These are phyloP conservation scores for Circinella minor DNA, from an alignment of 371 early-diverging fungal genomes.

Conservation along the genomic window DNA sequence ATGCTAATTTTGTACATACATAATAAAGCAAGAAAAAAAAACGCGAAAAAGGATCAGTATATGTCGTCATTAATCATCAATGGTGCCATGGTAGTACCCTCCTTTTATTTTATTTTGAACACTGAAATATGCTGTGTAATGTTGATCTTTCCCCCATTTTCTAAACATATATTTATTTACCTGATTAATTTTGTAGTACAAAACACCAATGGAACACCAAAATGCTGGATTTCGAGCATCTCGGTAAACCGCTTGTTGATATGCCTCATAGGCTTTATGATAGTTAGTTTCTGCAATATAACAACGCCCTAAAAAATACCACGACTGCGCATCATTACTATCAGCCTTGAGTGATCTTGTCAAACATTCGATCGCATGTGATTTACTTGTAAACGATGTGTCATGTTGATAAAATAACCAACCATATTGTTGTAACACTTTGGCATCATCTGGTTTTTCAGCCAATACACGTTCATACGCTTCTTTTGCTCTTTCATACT, in stretches of 20 bases:
- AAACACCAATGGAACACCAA: conserved; percentile 98
- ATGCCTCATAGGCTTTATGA: conserved; percentile 96
- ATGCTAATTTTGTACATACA: conserved; percentile 55
- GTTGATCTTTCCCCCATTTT: no score
- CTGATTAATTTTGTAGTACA: conserved; percentile 96
- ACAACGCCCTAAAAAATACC: conserved; percentile 95
- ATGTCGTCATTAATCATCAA: no score
- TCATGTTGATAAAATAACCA: conserved; percentile 92
- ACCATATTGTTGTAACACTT: conserved; percentile 95
- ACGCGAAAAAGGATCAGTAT: no score
- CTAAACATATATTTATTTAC: not conserved
- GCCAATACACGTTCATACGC: conserved; percentile 91
- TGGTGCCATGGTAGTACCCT: no score
- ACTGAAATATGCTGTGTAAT: no score
- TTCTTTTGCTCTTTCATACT: conserved; percentile 84
- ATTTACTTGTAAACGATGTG: conserved; percentile 80
- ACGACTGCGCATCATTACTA: conserved; percentile 89
- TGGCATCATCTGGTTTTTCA: conserved; percentile 93
- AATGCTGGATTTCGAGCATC: conserved; percentile 95
- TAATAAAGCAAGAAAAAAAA: no score
- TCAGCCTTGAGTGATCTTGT: conserved; percentile 87
- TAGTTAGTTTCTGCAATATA: conserved; percentile 95
- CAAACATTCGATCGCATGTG: conserved; percentile 84
- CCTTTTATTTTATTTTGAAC: no score
- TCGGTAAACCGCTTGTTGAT: conserved; percentile 96